A percentile compares a stretch with the other conserved stretches of the same genome.
phyloP scores from a whole-genome alignment of 1,284 basidiomycete genomes.

The Ustilago sp. region DNA sequence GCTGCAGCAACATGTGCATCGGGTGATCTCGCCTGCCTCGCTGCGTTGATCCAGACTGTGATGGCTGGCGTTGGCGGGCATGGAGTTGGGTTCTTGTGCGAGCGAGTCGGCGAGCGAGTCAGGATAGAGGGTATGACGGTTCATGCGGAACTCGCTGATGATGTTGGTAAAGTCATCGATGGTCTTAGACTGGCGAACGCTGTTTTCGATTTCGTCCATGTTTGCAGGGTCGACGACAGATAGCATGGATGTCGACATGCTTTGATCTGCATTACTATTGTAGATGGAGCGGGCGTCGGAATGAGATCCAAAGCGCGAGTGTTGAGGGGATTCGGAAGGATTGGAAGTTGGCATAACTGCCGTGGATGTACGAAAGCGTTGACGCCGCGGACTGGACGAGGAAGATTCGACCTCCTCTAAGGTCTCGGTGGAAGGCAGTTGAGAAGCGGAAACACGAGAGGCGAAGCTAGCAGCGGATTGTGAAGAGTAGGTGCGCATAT shows the following conservation, averaged over 20 bases:
- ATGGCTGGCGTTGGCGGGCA: constrained; percentile 27
- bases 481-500: constrained; percentile 45
- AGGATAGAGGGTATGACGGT: constrained; percentile 46
- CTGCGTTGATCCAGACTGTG: constrained; percentile 41
- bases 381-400: constrained; percentile 11
- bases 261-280: constrained; percentile 28
- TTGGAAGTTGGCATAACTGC: constrained; percentile 19
- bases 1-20: constrained; percentile 63
- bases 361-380: not conserved
- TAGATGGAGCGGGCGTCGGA: constrained; percentile 38
- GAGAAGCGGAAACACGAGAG: constrained; percentile 37
- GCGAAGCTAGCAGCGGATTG: constrained; percentile 40
- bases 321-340: constrained; percentile 18
- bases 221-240: constrained; percentile 34
- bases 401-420: constrained; percentile 35
- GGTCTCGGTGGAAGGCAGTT: constrained; percentile 33
- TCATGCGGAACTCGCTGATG: constrained; percentile 62
- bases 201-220: constrained; percentile 58
- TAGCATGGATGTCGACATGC: constrained; percentile 44
- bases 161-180: constrained; percentile 66
- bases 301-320: constrained; percentile 29
- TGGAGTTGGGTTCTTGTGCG: constrained; percentile 6
- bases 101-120: constrained; percentile 33
- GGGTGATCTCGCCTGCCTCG: constrained; percentile 24
- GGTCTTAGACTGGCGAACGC: constrained; percentile 57